Percentiles rank a stretch among this genome's conserved stretches.
phyloP scores from a whole-genome alignment of 2,329 filamentous ascomycete species.

The Neofusicoccum umdonicola region DNA sequence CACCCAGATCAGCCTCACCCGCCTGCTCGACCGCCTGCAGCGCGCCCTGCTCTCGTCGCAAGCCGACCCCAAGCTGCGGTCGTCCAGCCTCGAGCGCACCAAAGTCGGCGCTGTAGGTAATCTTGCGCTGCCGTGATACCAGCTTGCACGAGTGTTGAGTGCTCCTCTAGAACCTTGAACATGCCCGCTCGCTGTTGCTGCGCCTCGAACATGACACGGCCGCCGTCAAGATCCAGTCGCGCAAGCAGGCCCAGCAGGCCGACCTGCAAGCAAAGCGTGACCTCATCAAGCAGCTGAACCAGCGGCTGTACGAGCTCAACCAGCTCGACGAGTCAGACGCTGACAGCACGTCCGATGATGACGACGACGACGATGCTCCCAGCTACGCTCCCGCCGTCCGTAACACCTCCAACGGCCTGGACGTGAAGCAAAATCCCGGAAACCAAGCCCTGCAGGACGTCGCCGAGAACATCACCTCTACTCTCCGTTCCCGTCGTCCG shows the following conservation, averaged over 20 bases:
- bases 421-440: conserved; percentile 27
- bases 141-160: background rate
- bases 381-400: conserved; percentile 42
- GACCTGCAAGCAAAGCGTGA: conserved; percentile 66
- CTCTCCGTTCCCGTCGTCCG: conserved; percentile 28
- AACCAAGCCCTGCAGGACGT: conserved; percentile 34
- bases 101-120: conserved; percentile 54
- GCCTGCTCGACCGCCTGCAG: conserved; percentile 65
- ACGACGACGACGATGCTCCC: conserved; percentile 40
- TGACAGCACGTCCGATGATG: conserved; percentile 36
- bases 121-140: background rate
- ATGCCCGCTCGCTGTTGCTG: conserved; percentile 66
- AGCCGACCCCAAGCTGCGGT: conserved; percentile 57
- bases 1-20: conserved; percentile 52
- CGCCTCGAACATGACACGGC: conserved; percentile 68
- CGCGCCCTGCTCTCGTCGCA: conserved; percentile 62
- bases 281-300: conserved; percentile 62
- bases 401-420: conserved; percentile 29
- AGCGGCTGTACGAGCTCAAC: conserved; percentile 66
- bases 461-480: conserved; percentile 28
- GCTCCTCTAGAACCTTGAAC: conserved; percentile 62
- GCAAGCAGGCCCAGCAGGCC: conserved; percentile 60
- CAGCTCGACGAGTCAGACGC: conserved; percentile 51
- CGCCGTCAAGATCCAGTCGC: conserved; percentile 56
- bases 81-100: conserved; percentile 65